Base-by-base conservation (phyloP, 371 early-diverging fungal species). In the Mucor velutinosus region DNA sequence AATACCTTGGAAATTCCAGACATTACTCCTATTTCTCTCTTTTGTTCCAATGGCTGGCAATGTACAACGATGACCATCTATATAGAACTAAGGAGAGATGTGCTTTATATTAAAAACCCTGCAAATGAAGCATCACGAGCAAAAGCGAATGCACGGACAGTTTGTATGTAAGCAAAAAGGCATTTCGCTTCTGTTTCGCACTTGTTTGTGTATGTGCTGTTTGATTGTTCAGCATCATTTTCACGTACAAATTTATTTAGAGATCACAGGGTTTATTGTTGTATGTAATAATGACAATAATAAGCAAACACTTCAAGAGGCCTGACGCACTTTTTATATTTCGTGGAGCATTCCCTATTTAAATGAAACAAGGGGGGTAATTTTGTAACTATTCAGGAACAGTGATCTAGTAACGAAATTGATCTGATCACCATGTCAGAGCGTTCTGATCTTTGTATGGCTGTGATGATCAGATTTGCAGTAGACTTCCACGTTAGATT, bases 261-360 rank as follows among this genome's bases (percentile, higher is more conserved):
- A 7, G 30, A 30, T 56, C 56, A 56, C 29, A 56, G 56, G 56
- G 56, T n/a, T 32, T 32, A 56, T 56, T 56, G 51, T 51, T 51
- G 25, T 25, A 25, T 25, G 25, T 23, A 51, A 23, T 51, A 25
- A 51, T 51, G 51, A 51, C 51, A 51, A 21, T 23, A 51, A 51
- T 23, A 51, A 7, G 25, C 10, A 51, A 51, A 45, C n/a, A 45
- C n/a, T 17, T 19, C 15, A 17, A 43, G n/a, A 15, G 0, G 45
- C 45, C n/a, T 45, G 45, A 45, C 19, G 4, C 19, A n/a, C n/a
- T 45, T 4, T 45, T 43, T 41, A 41, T 30, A 30, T 30, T 33
- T 37, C 37, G 37, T 14, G 37, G 14, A 12, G 37, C 37, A 37
- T 37, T 8, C 37, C 37, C 8, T 37, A 2, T 37, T 37, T 37